Base-by-base conservation (phyloP, 2,329 filamentous ascomycete species). In the Aspergillus udagawae region DNA sequence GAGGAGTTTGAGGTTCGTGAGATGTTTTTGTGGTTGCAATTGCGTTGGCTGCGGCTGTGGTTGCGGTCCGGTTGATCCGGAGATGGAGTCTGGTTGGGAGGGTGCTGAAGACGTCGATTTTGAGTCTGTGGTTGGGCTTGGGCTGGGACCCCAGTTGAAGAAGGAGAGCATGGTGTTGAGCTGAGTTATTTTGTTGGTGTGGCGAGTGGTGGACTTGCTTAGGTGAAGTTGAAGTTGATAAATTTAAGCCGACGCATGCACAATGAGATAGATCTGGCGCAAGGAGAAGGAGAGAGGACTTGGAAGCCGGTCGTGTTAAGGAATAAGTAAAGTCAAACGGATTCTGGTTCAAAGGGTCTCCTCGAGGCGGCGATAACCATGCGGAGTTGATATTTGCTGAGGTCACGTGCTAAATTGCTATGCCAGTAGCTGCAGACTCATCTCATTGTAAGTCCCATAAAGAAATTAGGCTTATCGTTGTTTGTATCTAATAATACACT, bases 1-100 rank as follows among this genome's bases (percentile, higher is more conserved):
- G 73, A 94, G 88, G 58, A 96, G 73, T 59, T 75, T 76, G 47
- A 69, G 62, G 63, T 71, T 68, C 25, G 72, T 67, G 54, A 58
- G 62, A 42, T 67, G 58, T 54, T 56, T 57, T 44, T 20, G 32
- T 14, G 12, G 4, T 35, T 17, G 32, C 14, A 5, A 5, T 17
- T 58, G 63, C 8, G n/a, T 48, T 44, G 20, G 48, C 23, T 29
- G 54, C 4, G 54, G 27, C 38, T 60, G 44, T 47, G 29, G 21
- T 35, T 59, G 32, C 4, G 54, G 27, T 35, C 58, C 58, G 56
- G 60, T 23, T 47, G 44, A 23, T 47, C 32, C 32, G 12, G 12
- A 4, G 12, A 17, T 10, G 21, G 21, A 47, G 27, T 6, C 52
- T 35, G 20, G 29, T 53, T 44, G 52, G 17, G 3, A 49, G 10